Percentiles rank a stretch among this genome's conserved stretches.
Evolutionary conservation across 2,329 filamentous ascomycete species (phyloP).

Genomic region (Lachnellula occidentalis): DNA sequence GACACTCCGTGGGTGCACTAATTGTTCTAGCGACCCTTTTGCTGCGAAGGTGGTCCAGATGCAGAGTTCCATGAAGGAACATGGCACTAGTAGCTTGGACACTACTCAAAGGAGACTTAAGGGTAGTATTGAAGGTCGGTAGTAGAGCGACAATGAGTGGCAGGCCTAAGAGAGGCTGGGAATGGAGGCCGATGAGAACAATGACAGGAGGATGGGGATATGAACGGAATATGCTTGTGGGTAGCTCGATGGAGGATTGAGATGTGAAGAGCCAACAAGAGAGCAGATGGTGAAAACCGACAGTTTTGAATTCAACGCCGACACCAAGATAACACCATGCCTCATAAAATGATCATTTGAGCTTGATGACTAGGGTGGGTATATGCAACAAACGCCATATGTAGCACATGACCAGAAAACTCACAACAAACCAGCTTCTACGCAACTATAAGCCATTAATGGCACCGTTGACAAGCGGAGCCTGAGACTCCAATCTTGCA

Average conservation of each 20-base stretch:
- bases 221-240: too few relatives aligned
- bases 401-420: slow-evolving; percentile 4
- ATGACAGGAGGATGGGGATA: too few relatives aligned
- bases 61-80: too few relatives aligned
- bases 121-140: too few relatives aligned
- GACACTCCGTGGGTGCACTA: too few relatives aligned
- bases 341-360: slow-evolving; percentile 7
- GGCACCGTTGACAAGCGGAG: slow-evolving; percentile 14
- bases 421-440: not conserved
- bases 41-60: too few relatives aligned
- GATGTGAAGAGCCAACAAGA: not conserved
- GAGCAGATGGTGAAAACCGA: not conserved
- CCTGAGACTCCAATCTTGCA: slow-evolving; percentile 58
- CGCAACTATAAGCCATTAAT: slow-evolving; percentile 18
- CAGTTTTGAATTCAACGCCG: not conserved
- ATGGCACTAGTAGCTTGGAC: too few relatives aligned
- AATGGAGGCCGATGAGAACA: too few relatives aligned
- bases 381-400: slow-evolving; percentile 16
- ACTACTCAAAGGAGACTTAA: too few relatives aligned
- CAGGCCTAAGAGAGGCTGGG: too few relatives aligned
- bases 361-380: slow-evolving; percentile 5
- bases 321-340: not conserved
- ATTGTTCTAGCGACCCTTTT: too few relatives aligned
- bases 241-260: not conserved
- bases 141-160: too few relatives aligned